phyloP scores from a whole-genome alignment of 345 rosid species.

The Aegle marmelos region DNA sequence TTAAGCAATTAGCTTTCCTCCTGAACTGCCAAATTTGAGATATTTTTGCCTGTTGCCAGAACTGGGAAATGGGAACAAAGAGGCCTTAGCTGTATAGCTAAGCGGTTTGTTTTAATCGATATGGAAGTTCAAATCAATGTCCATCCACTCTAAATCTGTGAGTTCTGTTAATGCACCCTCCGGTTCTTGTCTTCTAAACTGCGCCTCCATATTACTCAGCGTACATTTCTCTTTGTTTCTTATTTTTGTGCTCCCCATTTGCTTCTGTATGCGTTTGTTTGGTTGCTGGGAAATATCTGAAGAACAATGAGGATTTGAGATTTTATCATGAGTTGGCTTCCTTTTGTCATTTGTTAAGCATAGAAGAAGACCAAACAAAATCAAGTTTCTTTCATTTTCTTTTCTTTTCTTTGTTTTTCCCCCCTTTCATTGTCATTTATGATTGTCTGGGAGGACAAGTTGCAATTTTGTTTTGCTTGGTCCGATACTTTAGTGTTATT shows the following conservation, averaged over 20 bases:
- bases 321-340: background rate
- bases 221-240: background rate
- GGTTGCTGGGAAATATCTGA: conserved; percentile 6
- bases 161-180: conserved; percentile 5
- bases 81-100: background rate
- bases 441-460: background rate
- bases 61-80: background rate
- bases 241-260: background rate
- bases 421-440: background rate
- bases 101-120: background rate
- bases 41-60: background rate
- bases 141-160: conserved; percentile 34
- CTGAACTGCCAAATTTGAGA: background rate
- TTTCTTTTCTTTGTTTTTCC: too few relatives aligned
- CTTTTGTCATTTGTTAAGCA: background rate
- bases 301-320: conserved; percentile 5
- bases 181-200: background rate
- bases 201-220: background rate
- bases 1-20: background rate
- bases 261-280: background rate
- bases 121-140: conserved; percentile 15
- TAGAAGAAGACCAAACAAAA: background rate
- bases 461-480: background rate
- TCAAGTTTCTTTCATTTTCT: background rate
- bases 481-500: background rate